A percentile compares a stretch with the other conserved stretches of the same genome.
Conservation (phyloP, 805 yeast genomes). For the Wickerhamomyces bovis region DNA sequence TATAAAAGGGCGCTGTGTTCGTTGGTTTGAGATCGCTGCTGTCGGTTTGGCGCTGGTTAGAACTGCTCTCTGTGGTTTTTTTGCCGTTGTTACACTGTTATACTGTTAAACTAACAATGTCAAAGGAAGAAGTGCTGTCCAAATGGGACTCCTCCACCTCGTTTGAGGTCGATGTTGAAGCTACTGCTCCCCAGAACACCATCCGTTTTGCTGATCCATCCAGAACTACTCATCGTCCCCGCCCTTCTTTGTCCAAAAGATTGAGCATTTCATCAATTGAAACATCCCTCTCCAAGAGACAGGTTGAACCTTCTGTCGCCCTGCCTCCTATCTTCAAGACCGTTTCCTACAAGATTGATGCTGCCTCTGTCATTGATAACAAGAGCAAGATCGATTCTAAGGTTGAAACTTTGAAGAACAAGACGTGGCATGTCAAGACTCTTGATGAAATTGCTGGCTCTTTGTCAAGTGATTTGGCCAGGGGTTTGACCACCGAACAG, state of each 20-base stretch:
- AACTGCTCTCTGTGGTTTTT: not conserved
- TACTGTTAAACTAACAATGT: no score
- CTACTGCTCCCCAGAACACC: slow-evolving; percentile 10
- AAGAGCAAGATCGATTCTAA: slow-evolving; percentile 13
- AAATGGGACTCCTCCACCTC: not conserved
- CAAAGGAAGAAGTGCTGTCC: not conserved
- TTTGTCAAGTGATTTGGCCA: slow-evolving; percentile 17
- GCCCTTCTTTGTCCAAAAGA: not conserved
- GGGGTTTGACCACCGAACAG: slow-evolving; percentile 23
- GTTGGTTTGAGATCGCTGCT: no score
- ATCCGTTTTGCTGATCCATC: not conserved
- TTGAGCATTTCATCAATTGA: not conserved
- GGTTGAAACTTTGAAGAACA: slow-evolving; percentile 22
- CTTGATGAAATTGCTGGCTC: slow-evolving; percentile 21
- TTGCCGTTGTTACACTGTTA: not conserved
- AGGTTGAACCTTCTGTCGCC: slow-evolving; percentile 23
- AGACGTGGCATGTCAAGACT: slow-evolving; percentile 28
- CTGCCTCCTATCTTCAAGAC: slow-evolving; percentile 35
- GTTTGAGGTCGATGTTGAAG: slow-evolving; percentile 2
- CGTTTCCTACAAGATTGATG: slow-evolving; percentile 32
- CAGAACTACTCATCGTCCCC: not conserved
- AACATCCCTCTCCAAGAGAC: not conserved
- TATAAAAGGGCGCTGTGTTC: no score
- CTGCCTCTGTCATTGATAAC: slow-evolving; percentile 7
- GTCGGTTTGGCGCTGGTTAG: not conserved